Base-by-base conservation (phyloP, 495 filamentous ascomycete species). In the Penicillium taxi region DNA sequence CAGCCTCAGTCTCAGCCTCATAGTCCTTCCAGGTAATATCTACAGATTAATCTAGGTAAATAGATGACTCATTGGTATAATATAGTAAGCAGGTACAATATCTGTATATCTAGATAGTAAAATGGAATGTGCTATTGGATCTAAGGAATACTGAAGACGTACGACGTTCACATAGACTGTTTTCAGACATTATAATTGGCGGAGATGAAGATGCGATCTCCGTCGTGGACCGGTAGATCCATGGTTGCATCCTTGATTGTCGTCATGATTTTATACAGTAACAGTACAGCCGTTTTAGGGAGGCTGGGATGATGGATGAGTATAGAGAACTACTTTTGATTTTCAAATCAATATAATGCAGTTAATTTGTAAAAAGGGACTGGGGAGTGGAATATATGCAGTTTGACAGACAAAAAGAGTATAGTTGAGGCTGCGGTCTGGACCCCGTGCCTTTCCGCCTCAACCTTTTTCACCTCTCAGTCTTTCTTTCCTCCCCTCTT, bases 401-500 rank as follows among this genome's bases (percentile, higher is more conserved):
- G 17, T 35, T n/a, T 47, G 35, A 30, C 39, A 35, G 35, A n/a
- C n/a, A n/a, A n/a, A n/a, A n/a, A n/a, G n/a, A n/a, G n/a, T n/a
- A n/a, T n/a, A n/a, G n/a, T n/a, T n/a, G 41, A 42, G 50, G 33
- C 35, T 35, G 29, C 30, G 48, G 35, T 41, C 50, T 47, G 42
- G 41, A 32, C n/a, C n/a, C n/a, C n/a, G n/a, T n/a, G n/a, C 37
- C 41, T 41, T 15, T 25, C 35, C 15, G 23, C 25, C 24, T 30
- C 12, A 35, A 23, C 30, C 32, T 33, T 37, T 41, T 38, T 45
- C 38, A 42, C 47, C 47, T 40, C 47, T 45, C 33, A 17, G 4
- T 21, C 28, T 26, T 39, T 41, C 41, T 45, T 44, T 37, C 15
- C 21, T 37, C 37, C n/a, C 19, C 21, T 32, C 24, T 26, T 23